Evolutionary conservation across 2,329 filamentous ascomycete genomes (phyloP).

Genomic region (Xylariaceae sp.): DNA sequence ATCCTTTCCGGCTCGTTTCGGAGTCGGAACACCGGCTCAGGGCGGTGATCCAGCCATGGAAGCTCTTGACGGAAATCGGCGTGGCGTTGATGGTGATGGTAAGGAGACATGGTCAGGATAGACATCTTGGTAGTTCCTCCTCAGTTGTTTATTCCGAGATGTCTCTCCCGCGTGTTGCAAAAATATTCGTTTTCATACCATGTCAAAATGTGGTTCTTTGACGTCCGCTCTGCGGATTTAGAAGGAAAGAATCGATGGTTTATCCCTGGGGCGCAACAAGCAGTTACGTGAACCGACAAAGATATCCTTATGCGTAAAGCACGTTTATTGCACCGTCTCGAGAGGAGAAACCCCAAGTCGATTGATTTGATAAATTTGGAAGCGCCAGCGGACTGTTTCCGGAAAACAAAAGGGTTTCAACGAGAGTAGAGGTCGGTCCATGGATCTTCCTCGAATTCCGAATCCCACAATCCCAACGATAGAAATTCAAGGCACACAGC

Average conservation of each 20-base stretch:
- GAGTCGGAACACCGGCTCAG: constrained; percentile 34
- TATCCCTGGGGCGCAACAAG: too few relatives aligned
- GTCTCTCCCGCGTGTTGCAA: constrained; percentile 28
- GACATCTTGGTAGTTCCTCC: constrained; percentile 41
- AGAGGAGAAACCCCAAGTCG: too few relatives aligned
- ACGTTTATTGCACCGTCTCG: too few relatives aligned
- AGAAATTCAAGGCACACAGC: too few relatives aligned
- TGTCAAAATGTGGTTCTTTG: constrained; percentile 1
- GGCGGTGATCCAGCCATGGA: constrained; percentile 36
- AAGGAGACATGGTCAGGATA: constrained; percentile 45
- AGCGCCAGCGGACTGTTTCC: too few relatives aligned
- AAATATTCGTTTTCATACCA: constrained; percentile 41
- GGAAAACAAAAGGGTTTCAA: constrained; percentile 3
- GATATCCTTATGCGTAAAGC: too few relatives aligned
- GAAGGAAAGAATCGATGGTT: too few relatives aligned
- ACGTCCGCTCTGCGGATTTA: constrained; percentile 1
- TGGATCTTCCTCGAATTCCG: background rate
- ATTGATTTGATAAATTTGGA: too few relatives aligned
- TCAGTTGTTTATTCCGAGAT: constrained; percentile 21
- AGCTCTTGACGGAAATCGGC: constrained; percentile 37
- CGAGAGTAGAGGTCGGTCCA: constrained; percentile 10
- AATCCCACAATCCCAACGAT: background rate
- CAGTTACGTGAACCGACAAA: too few relatives aligned
- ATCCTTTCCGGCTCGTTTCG: constrained; percentile 38
- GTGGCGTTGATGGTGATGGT: constrained; percentile 33